Evolutionary conservation across 139 green algal species (phyloP).

Genomic region (Diplosphaera chodatii): DNA sequence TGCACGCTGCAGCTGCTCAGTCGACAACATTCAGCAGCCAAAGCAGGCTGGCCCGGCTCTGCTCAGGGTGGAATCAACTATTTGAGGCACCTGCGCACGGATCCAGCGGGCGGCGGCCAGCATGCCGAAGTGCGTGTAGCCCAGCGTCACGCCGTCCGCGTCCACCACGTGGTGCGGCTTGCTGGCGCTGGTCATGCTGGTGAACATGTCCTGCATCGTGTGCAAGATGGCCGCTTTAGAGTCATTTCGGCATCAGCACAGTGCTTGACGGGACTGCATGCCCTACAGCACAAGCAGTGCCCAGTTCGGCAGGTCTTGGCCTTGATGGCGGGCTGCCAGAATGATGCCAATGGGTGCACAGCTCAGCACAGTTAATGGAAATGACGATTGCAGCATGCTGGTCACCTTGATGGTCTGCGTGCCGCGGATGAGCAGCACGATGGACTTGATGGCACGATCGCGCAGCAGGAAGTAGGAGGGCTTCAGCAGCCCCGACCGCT

Average conservation of each 20-base stretch:
- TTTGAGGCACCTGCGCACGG: constrained; percentile 7
- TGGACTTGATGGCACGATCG: constrained; percentile 38
- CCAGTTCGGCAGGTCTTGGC: no score
- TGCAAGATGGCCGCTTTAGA: neutral
- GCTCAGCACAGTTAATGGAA: no score
- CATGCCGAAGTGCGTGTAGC: constrained; percentile 87
- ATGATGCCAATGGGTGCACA: no score
- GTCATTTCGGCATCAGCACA: neutral
- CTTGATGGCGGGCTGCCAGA: no score
- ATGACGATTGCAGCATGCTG: no score
- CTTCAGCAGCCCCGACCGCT: constrained; percentile 63
- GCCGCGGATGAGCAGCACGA: constrained; percentile 75
- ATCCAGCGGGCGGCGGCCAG: constrained; percentile 80
- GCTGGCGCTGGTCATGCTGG: constrained; percentile 38
- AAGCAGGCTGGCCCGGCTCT: no score
- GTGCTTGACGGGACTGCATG: no score
- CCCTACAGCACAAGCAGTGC: no score
- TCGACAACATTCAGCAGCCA: no score
- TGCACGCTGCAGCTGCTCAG: no score
- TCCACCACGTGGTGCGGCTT: constrained; percentile 82
- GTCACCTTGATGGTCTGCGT: constrained; percentile 69
- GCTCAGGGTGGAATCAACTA: no score
- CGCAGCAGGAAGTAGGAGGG: constrained; percentile 66
- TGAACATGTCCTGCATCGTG: constrained; percentile 28
- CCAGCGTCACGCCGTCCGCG: constrained; percentile 52